A percentile compares a stretch with the other conserved stretches of the same genome.
Conservation (phyloP, 1,284 basidiomycete species). For the Ceratobasidium papillatum region DNA sequence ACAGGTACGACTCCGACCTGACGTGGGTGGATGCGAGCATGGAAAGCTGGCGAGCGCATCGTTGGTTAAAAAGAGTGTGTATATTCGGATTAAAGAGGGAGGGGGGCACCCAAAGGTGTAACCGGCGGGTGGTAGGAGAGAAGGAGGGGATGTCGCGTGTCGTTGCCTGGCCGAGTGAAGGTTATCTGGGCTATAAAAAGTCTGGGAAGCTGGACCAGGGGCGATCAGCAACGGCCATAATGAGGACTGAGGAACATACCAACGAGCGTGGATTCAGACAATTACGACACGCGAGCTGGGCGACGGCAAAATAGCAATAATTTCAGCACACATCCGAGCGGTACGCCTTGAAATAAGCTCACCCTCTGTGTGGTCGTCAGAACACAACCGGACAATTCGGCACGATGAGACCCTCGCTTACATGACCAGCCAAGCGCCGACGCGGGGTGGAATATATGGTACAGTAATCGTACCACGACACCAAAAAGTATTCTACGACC, state of each 20-base stretch:
- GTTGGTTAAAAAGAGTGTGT: constrained; percentile 34
- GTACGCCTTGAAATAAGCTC: background rate
- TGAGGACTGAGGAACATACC: constrained; percentile 17
- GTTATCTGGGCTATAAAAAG: constrained; percentile 24
- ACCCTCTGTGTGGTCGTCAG: constrained; percentile 29
- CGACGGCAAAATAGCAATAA: background rate
- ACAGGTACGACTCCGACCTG: background rate
- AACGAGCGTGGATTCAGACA: constrained; percentile 17
- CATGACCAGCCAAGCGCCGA: constrained; percentile 5
- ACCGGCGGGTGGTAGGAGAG: constrained; percentile 11
- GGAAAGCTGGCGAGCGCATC: constrained; percentile 17
- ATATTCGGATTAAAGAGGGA: constrained; percentile 12
- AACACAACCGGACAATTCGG: background rate
- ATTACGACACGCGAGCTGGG: background rate
- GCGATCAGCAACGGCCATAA: constrained; percentile 34
- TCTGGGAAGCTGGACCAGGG: constrained; percentile 19
- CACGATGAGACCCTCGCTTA: background rate
- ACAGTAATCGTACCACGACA: constrained; percentile 32
- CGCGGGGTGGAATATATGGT: constrained; percentile 28
- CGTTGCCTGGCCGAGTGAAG: constrained; percentile 26
- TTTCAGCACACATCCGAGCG: background rate
- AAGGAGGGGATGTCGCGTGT: background rate
- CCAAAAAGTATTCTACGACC: constrained; percentile 21
- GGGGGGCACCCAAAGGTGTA: background rate
- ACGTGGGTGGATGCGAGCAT: constrained; percentile 11